These are phyloP conservation scores for Themeda triandra DNA, from an alignment of 176 grass and related monocot genomes.

Conservation along the genomic window DNA sequence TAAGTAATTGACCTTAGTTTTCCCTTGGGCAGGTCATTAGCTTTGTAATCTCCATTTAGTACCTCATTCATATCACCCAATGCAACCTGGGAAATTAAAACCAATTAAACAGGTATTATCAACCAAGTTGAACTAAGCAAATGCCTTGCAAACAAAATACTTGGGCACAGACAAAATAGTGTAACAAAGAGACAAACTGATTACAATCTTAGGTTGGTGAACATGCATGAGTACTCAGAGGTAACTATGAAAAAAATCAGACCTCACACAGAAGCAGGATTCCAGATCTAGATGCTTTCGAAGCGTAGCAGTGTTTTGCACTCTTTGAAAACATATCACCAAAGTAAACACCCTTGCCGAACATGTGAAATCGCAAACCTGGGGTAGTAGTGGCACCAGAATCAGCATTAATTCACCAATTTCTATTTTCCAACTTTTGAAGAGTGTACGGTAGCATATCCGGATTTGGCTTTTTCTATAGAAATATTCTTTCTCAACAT, in stretches of 20 bases:
- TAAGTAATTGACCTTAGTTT: constrained; percentile 67
- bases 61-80: constrained; percentile 86
- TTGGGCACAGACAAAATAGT: neutral
- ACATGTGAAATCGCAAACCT: constrained; percentile 98
- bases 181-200: neutral
- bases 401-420: neutral
- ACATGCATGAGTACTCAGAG: constrained; percentile 1
- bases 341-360: constrained; percentile 90
- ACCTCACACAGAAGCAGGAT: constrained; percentile 92
- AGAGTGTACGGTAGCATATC: neutral
- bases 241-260: neutral
- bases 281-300: constrained; percentile 64
- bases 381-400: constrained; percentile 1
- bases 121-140: neutral
- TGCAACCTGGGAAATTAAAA: constrained; percentile 58
- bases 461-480: neutral
- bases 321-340: constrained; percentile 99
- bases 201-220: neutral
- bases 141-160: neutral
- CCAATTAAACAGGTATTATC: neutral
- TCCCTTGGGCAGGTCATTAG: constrained; percentile 68
- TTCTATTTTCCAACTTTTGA: constrained; percentile 5
- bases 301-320: constrained; percentile 88
- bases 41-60: constrained; percentile 61
- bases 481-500: neutral